phyloP scores from a whole-genome alignment of 1,284 basidiomycete genomes.

The Cryptococcus wingfieldii region DNA sequence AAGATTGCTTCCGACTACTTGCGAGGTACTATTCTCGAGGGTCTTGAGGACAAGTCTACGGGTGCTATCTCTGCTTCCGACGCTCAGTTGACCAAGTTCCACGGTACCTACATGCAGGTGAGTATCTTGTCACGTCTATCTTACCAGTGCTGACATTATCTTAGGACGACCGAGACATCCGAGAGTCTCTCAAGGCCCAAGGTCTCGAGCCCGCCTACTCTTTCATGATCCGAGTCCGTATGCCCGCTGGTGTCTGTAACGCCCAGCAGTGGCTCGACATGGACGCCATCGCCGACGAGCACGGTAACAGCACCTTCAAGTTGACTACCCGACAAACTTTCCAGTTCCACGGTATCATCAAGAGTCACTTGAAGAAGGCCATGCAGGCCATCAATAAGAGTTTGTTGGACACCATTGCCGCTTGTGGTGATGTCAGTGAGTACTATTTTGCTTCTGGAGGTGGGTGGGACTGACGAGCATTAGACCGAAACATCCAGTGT shows the following conservation, averaged over 20 bases:
- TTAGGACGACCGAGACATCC: slow-evolving; percentile 91
- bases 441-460: slow-evolving; percentile 12
- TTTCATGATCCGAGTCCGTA: slow-evolving; percentile 98
- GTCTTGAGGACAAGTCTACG: slow-evolving; percentile 78
- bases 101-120: slow-evolving; percentile 86
- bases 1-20: slow-evolving; percentile 94
- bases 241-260: slow-evolving; percentile 91
- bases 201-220: slow-evolving; percentile 93
- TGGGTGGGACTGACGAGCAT: background rate
- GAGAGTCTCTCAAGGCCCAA: slow-evolving; percentile 88
- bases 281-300: slow-evolving; percentile 92
- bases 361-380: slow-evolving; percentile 89
- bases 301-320: slow-evolving; percentile 92
- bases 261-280: slow-evolving; percentile 92
- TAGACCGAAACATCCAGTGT: slow-evolving; percentile 76
- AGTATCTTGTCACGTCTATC: slow-evolving; percentile 2
- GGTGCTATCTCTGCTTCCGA: slow-evolving; percentile 87
- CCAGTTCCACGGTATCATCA: slow-evolving; percentile 98
- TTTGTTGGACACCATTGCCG: slow-evolving; percentile 91
- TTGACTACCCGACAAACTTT: slow-evolving; percentile 98
- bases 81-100: slow-evolving; percentile 96
- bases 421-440: slow-evolving; percentile 94
- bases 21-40: slow-evolving; percentile 91
- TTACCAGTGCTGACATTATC: slow-evolving; percentile 14
- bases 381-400: slow-evolving; percentile 94